phyloP scores from a whole-genome alignment of 805 yeast species.

The Grigorovia yakushimaensis region DNA sequence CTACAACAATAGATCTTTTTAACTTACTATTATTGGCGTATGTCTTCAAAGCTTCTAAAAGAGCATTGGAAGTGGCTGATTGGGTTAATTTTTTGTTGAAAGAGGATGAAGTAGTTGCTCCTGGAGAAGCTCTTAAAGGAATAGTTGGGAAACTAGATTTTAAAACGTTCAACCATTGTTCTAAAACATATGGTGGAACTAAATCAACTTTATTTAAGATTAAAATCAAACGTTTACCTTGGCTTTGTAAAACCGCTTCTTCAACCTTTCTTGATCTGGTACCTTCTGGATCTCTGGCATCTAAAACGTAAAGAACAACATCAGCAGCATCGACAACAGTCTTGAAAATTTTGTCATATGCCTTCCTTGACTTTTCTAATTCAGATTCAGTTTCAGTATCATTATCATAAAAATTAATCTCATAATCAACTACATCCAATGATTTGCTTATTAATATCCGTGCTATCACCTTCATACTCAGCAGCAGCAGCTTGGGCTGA shows the following conservation, averaged over 20 bases:
- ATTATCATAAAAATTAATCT: conserved; percentile 35
- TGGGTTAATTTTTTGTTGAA: conserved; percentile 69
- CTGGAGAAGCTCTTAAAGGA: conserved; percentile 73
- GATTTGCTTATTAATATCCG: conserved; percentile 33
- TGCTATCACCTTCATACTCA: conserved; percentile 46
- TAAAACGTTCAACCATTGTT: conserved; percentile 74
- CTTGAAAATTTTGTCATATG: conserved; percentile 89
- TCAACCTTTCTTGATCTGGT: conserved; percentile 90
- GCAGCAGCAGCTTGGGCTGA: conserved; percentile 86
- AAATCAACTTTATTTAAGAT: conserved; percentile 88
- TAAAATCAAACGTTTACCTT: conserved; percentile 70
- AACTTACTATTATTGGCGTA: conserved; percentile 77
- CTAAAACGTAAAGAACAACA: conserved; percentile 85
- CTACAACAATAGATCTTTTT: conserved; percentile 83
- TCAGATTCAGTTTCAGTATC: conserved; percentile 39
- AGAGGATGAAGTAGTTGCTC: conserved; percentile 57
- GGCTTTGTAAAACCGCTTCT: conserved; percentile 71
- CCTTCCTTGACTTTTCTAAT: conserved; percentile 70
- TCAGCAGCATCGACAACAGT: conserved; percentile 88
- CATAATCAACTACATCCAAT: conserved; percentile 42
- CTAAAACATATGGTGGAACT: conserved; percentile 74
- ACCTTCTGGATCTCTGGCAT: conserved; percentile 94
- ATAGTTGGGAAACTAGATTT: conserved; percentile 83
- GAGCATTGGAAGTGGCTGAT: conserved; percentile 58
- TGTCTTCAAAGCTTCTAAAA: conserved; percentile 73